Evolutionary conservation across 2,329 filamentous ascomycete species (phyloP), one percentile per base, ranked within the genome.

Genomic region (Nigrograna mackinnonii): DNA sequence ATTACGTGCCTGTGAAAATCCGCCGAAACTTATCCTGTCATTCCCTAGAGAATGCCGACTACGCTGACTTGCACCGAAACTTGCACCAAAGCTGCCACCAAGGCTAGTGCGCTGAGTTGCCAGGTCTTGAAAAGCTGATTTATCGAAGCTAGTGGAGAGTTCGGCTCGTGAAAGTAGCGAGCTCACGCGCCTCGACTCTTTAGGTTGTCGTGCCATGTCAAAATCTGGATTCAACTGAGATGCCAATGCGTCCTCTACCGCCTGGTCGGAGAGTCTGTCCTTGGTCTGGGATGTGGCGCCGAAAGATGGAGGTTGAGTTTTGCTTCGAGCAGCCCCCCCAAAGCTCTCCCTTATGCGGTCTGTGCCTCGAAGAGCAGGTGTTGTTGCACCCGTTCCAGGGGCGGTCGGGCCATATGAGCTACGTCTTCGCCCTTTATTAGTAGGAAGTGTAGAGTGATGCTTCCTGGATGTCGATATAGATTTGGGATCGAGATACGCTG

Each of bases 141-240:
- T 80, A 54, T 95, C 91, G 52, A 92, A 88, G 13, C 86, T 94
- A 7, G 89, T 86, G 0, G 89, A 92, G 16, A 96, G 74, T 62
- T 96, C 92, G 22, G 89, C 87, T 57, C 92, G 80, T 13, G 91
- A 91, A 39, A 96, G 77, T 70, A 96, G 80, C 13, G 92, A 97
- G 72, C 94, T 99, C 19, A 97, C 87, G 37, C 94, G 83, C 32
- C 94, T 83, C n/a, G 81, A 83, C 32, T 82, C 78, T 49, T 79
- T 79, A 14, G 79, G 77, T 35, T 79, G 76, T 20, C 78, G 75
- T 22, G 79, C 73, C 41, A 65, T 60, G 30, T 71, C 67, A 37
- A 67, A 76, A 37, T 76, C 74, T 14, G 74, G 75, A 44, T 78
- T 75, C 41, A 78, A 67, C 37, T 75, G 74, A 5, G 73, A 76